Evolutionary conservation across 1,284 basidiomycete genomes (phyloP).

Genomic region (Somion occarium): DNA sequence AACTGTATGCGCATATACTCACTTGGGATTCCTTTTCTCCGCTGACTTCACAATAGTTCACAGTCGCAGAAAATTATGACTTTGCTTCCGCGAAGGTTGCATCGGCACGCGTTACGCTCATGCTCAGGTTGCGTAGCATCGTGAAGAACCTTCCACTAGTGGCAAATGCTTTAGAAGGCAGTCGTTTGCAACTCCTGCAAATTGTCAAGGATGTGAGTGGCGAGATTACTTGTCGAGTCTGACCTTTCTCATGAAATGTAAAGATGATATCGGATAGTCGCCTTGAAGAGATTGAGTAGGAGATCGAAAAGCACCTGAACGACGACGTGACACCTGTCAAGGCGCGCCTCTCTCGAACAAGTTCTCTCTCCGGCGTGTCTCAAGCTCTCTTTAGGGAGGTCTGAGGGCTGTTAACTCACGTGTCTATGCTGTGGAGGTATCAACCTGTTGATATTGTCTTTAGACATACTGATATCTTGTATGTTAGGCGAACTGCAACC

Average conservation of each 20-base stretch:
- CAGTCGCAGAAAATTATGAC: conserved; percentile 60
- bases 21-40: not conserved
- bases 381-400: too few species aligned
- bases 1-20: conserved; percentile 41
- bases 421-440: conserved; percentile 80
- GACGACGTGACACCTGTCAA: conserved; percentile 59
- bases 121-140: conserved; percentile 70
- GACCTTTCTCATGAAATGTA: conserved; percentile 24
- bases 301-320: conserved; percentile 64
- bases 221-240: conserved; percentile 9
- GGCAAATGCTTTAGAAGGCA: conserved; percentile 56
- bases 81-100: conserved; percentile 56
- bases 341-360: too few species aligned
- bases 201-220: conserved; percentile 52
- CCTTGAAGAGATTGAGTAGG: conserved; percentile 54
- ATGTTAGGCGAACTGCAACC: conserved; percentile 73
- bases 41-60: too few species aligned
- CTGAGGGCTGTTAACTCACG: conserved; percentile 65
- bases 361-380: too few species aligned
- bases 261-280: conserved; percentile 74
- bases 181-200: conserved; percentile 53
- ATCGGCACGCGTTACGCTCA: conserved; percentile 66
- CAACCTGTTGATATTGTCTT: too few species aligned
- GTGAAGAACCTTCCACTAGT: conserved; percentile 63
- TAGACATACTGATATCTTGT: too few species aligned